Conservation (phyloP, 176 grass and related monocot species). For the sorghum (Sorghum bicolor) region DNA sequence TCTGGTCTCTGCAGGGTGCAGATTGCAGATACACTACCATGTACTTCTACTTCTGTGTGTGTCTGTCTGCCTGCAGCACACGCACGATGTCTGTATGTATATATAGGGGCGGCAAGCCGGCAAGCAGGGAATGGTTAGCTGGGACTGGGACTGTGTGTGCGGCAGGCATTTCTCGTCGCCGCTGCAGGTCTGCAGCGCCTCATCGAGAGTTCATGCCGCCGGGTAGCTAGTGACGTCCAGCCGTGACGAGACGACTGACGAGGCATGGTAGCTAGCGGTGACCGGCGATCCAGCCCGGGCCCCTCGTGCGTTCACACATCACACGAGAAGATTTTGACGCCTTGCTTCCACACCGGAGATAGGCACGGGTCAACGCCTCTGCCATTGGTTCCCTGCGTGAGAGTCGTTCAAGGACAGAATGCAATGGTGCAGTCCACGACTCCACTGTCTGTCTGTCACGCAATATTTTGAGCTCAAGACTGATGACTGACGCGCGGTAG, state of each 20-base stretch:
- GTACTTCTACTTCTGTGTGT: too few species aligned
- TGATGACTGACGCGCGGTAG: not conserved
- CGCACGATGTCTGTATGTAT: not conserved
- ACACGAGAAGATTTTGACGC: not conserved
- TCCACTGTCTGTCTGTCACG: not conserved
- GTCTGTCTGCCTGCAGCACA: not conserved
- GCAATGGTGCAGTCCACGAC: not conserved
- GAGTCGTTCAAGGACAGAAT: not conserved
- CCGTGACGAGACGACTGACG: not conserved
- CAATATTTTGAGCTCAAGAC: not conserved
- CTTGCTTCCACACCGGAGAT: conserved; percentile 11
- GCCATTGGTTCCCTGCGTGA: not conserved
- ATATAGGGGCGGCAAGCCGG: not conserved
- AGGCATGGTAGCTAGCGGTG: not conserved
- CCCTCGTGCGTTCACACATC: conserved; percentile 38
- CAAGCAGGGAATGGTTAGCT: not conserved
- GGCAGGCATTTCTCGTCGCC: not conserved
- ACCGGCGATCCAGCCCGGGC: not conserved
- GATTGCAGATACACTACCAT: too few species aligned
- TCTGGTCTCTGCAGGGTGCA: not conserved
- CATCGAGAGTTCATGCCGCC: not conserved
- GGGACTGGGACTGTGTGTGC: not conserved
- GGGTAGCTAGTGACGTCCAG: not conserved
- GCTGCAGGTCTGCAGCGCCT: not conserved
- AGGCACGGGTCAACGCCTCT: not conserved